Base-by-base conservation (phyloP, 257 asterid genomes). In the Ballota nigra region DNA sequence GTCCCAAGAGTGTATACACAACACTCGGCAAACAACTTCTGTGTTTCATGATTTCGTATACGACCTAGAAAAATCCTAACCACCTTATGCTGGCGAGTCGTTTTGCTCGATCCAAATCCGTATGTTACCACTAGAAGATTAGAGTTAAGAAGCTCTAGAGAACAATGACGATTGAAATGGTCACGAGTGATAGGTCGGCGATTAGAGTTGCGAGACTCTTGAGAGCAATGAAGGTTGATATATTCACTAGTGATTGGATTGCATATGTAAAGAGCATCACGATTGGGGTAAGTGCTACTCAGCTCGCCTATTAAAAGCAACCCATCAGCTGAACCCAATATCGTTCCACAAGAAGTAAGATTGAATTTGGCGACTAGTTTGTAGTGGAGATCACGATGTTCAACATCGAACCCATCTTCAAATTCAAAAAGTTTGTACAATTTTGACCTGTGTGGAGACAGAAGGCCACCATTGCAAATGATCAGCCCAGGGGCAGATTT, bases 1-100 rank as follows among this genome's bases (percentile, higher is more conserved):
- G 76, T 75, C 56, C 90, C 91, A 49, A 83, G 66, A 2, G 88
- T 75, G 69, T 83, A 81, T 55, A 83, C 77, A 9, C 60, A 26
- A 58, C 83, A 76, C 15, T 64, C 72, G 16, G 4, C 5, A 6
- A 6, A 33, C 38, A 6, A 5, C 7, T 2, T 8, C 15, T 3
- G 41, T 0, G 67, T 36, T 1, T 18, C 29, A 1, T 68, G 66
- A 29, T 71, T 55, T 0, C 8, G 23, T 12, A 22, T 2, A 24
- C 0, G 0, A 15, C 15, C 29, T 1, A 12, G 41, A 22, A 13
- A 69, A 69, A 26, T 26, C 3, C 29, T 26, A 26, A 26, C 29
- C 29, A 26, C 29, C 3, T 26, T 26, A 26, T 26, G 3, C 29
- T 26, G 29, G 29, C 29, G 1, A 3, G 2, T 26, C 29, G 3